Base-by-base conservation (phyloP, 2,329 filamentous ascomycete species). In the Lojkania enalia region DNA sequence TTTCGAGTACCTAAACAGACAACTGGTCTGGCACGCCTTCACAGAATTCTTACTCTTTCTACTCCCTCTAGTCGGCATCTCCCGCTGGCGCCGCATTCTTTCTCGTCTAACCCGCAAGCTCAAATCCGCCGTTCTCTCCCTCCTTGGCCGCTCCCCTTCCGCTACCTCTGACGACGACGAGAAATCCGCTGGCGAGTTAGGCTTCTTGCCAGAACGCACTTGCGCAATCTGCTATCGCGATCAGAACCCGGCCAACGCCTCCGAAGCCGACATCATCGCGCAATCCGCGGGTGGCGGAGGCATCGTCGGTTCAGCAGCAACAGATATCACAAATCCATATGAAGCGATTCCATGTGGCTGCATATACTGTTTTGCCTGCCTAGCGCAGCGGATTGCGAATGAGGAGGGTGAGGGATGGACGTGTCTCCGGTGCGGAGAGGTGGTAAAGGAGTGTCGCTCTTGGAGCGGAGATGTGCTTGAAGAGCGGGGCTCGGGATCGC, bases 21-120 rank as follows among this genome's bases (percentile, higher is more conserved):
- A 99, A 72, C 83, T 99, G 9, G 94, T 99, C 27, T 99, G 94
- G 94, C 94, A 99, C 71, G 94, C 94, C n/a, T 96, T 99, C 62
- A 99, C 94, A 19, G 94, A 99, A 68, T 99, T 99, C 60, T 77
- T 99, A n/a, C 81, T 99, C 21, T 99, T 97, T 69, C 81, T 97
- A 14, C 78, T 99, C n/a, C 94, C 94, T 0, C 80, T 99, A n/a
- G 88, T 99, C 31, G 94, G 94, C 39, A 92, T 99, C 57, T 86
- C 88, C 61, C 83, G 90, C 54, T 99, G 94, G 94, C 83, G 90
- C 46, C 81, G 91, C 55, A 96, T 92, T 86, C 76, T 96, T n/a
- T 79, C 82, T 15, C 82, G 90, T 51, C 84, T 85, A n/a, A 95
- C 90, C 89, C 84, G 87, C 57, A 90, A 86, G 68, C 85, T 88